These are phyloP conservation scores for Aspergillus latus DNA, from an alignment of 2,329 filamentous ascomycete genomes.

Conservation along the genomic window DNA sequence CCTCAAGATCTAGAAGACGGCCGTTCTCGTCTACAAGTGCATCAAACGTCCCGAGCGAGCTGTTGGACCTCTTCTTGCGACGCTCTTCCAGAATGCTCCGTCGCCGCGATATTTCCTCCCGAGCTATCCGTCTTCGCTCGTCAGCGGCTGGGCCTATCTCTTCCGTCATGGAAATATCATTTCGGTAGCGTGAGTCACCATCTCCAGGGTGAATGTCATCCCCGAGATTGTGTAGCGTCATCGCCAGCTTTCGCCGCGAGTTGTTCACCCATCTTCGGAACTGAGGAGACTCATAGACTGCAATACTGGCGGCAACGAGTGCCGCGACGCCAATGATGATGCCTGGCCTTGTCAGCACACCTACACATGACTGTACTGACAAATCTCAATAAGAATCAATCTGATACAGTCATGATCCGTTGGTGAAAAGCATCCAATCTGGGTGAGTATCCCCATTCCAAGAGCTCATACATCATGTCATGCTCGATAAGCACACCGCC, in stretches of 20 bases:
- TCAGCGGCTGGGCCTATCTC: conserved; percentile 45
- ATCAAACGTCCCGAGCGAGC: conserved; percentile 41
- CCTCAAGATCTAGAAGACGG: conserved; percentile 27
- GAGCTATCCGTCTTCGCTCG: conserved; percentile 44
- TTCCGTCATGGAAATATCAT: conserved; percentile 51
- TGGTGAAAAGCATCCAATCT: conserved; percentile 9
- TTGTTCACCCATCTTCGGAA: conserved; percentile 63
- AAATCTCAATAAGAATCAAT: too few relatives aligned
- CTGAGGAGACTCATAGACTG: conserved; percentile 64
- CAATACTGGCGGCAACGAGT: conserved; percentile 62
- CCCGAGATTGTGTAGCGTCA: conserved; percentile 59
- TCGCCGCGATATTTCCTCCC: conserved; percentile 48
- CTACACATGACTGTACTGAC: not conserved
- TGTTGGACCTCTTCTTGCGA: conserved; percentile 27
- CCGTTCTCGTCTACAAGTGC: conserved; percentile 47
- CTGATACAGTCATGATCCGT: too few relatives aligned
- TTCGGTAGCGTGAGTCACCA: conserved; percentile 27
- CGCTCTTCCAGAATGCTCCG: conserved; percentile 42
- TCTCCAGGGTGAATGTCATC: conserved; percentile 58
- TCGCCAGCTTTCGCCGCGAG: conserved; percentile 60
- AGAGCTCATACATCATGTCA: not conserved
- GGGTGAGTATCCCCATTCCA: conserved; percentile 2
- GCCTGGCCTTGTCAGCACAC: conserved; percentile 44
- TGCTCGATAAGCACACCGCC: conserved; percentile 35
- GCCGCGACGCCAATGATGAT: conserved; percentile 63